Evolutionary conservation across 106 monocot genomes (phyloP).

Genomic region (Acorus calamus): DNA sequence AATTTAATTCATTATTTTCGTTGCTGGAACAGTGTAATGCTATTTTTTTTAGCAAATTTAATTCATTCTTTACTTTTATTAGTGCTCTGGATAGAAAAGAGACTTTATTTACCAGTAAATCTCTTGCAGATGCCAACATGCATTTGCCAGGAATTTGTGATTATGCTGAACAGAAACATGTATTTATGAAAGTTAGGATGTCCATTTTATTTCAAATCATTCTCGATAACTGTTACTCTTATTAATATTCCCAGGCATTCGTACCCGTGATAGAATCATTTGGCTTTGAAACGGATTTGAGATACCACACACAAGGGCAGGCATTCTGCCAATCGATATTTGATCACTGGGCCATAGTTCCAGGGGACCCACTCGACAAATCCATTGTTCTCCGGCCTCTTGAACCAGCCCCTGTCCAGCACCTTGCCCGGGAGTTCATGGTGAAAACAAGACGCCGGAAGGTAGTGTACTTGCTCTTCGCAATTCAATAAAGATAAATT

Average conservation of each 20-base stretch:
- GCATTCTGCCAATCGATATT: conserved; percentile 93
- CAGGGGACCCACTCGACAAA: conserved; percentile 95
- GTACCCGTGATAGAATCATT: conserved; percentile 95
- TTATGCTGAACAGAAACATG: too few species aligned
- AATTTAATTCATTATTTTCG: too few species aligned
- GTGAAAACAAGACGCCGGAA: conserved; percentile 95
- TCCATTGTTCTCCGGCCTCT: conserved; percentile 84
- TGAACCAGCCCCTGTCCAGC: conserved; percentile 90
- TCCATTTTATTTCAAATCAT: not conserved
- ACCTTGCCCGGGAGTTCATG: conserved; percentile 98
- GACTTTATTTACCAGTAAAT: too few species aligned
- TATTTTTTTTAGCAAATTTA: too few species aligned
- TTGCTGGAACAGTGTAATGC: too few species aligned
- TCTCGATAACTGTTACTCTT: not conserved
- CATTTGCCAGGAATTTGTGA: too few species aligned
- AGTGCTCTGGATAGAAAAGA: too few species aligned
- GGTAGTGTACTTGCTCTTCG: conserved; percentile 18
- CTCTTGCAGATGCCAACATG: too few species aligned
- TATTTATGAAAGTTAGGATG: not conserved
- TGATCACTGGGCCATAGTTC: conserved; percentile 98
- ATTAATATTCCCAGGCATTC: conserved; percentile 55
- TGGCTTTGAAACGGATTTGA: conserved; percentile 95
- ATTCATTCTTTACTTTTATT: too few species aligned
- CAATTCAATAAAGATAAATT: not conserved
- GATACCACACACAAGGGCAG: conserved; percentile 97